phyloP scores from a whole-genome alignment of 192 early-diverging fungal genomes.

The Jimgerdemannia flammicorona region DNA sequence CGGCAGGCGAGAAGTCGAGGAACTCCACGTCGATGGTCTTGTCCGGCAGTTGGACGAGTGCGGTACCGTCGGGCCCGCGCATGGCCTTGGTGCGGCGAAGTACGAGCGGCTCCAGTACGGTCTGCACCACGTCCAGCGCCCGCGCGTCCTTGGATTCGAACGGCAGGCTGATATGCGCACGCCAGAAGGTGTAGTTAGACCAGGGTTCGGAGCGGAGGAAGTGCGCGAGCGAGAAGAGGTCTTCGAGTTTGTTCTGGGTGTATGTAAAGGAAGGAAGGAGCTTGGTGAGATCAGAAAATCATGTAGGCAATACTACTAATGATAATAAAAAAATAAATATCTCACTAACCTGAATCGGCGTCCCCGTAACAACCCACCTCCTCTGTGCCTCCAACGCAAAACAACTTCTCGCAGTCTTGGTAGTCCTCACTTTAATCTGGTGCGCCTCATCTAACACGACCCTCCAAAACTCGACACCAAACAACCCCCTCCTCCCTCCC shows the following conservation, averaged over 20 bases:
- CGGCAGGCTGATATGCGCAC: slow-evolving; percentile 68
- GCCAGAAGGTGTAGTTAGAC: slow-evolving; percentile 70
- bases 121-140: slow-evolving; percentile 51
- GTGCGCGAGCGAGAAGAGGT: slow-evolving; percentile 79
- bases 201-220: slow-evolving; percentile 67
- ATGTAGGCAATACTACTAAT: not conserved
- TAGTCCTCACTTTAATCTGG: slow-evolving; percentile 80
- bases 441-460: slow-evolving; percentile 96
- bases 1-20: slow-evolving; percentile 57
- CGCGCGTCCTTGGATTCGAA: slow-evolving; percentile 54
- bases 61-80: slow-evolving; percentile 64
- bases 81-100: slow-evolving; percentile 87
- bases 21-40: slow-evolving; percentile 57
- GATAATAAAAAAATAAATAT: slow-evolving; percentile 5
- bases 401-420: slow-evolving; percentile 70
- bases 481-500: slow-evolving; percentile 34
- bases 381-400: slow-evolving; percentile 60
- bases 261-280: not conserved
- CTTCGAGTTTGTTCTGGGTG: slow-evolving; percentile 59
- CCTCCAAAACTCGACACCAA: slow-evolving; percentile 75
- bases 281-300: not conserved
- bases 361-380: slow-evolving; percentile 93
- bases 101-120: slow-evolving; percentile 68
- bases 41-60: slow-evolving; percentile 74
- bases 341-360: slow-evolving; percentile 61